A percentile compares a stretch with the other conserved stretches of the same genome.
phyloP scores from a whole-genome alignment of 352 stramenopile species.

The Blastocystis sp. region DNA sequence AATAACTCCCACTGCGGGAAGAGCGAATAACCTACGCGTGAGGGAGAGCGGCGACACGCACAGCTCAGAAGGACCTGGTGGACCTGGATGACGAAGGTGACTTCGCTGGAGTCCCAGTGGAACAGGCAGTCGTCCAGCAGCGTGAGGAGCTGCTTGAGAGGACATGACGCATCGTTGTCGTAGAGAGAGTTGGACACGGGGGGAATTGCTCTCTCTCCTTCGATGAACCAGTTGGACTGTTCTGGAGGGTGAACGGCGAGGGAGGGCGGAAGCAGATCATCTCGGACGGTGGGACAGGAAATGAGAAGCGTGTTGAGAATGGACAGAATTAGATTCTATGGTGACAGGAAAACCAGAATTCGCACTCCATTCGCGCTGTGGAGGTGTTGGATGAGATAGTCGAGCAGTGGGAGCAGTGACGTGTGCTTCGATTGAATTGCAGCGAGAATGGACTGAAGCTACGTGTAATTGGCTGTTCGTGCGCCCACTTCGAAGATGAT shows the following conservation, averaged over 20 bases:
- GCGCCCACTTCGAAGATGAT: constrained; percentile 31
- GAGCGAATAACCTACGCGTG: constrained; percentile 2
- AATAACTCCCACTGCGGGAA: constrained; percentile 51
- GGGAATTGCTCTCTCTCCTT: not conserved
- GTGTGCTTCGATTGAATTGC: constrained; percentile 37
- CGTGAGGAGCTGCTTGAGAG: constrained; percentile 1
- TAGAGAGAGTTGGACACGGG: not conserved
- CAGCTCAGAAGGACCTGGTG: constrained; percentile 10
- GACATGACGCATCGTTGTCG: not conserved
- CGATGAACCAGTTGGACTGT: not conserved
- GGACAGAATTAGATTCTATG: constrained; percentile 39
- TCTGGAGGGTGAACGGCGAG: not conserved
- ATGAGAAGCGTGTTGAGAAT: constrained; percentile 61
- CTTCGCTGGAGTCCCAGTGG: not conserved
- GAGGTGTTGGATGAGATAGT: constrained; percentile 57
- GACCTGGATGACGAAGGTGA: not conserved
- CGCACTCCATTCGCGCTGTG: constrained; percentile 22
- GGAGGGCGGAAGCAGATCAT: constrained; percentile 14
- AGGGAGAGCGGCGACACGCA: not conserved
- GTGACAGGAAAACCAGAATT: not conserved
- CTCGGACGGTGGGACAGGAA: constrained; percentile 4
- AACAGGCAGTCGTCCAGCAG: not conserved
- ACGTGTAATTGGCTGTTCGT: not conserved
- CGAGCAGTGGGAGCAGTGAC: constrained; percentile 10
- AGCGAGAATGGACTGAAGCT: constrained; percentile 50